Evolutionary conservation across 768 basidiomycete species (phyloP).

Genomic region (Pulveroboletus ravenelii): DNA sequence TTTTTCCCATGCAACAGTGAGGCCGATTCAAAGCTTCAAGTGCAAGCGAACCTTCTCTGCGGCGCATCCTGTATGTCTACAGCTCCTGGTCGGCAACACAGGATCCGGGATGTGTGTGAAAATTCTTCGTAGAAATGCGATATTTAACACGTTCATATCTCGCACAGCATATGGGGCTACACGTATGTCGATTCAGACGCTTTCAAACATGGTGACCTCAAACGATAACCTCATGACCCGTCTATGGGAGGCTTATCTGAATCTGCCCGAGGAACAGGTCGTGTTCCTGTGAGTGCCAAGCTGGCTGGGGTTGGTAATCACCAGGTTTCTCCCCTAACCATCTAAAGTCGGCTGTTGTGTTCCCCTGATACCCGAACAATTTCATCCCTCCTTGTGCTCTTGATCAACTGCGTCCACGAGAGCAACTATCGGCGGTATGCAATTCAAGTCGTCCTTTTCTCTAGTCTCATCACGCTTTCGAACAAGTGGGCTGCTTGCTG

Average conservation of each 20-base stretch:
- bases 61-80: slow-evolving; percentile 63
- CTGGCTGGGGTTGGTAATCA: background rate
- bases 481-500: slow-evolving; percentile 46
- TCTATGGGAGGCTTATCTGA: slow-evolving; percentile 63
- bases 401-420: slow-evolving; percentile 66
- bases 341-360: slow-evolving; percentile 51
- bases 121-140: slow-evolving; percentile 1
- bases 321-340: slow-evolving; percentile 6
- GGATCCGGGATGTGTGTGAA: slow-evolving; percentile 49
- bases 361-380: slow-evolving; percentile 62
- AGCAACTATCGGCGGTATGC: slow-evolving; percentile 55
- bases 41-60: slow-evolving; percentile 65
- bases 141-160: background rate
- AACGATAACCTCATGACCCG: slow-evolving; percentile 54
- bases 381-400: slow-evolving; percentile 60
- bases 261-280: slow-evolving; percentile 65
- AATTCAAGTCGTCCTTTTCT: slow-evolving; percentile 3
- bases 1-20: background rate
- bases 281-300: slow-evolving; percentile 61
- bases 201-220: slow-evolving; percentile 80
- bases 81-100: slow-evolving; percentile 73
- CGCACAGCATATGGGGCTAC: slow-evolving; percentile 55
- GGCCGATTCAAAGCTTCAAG: slow-evolving; percentile 35
- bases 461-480: background rate
- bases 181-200: slow-evolving; percentile 66